phyloP scores from a whole-genome alignment of 257 asterid species.

The Coffea eugenioides region DNA sequence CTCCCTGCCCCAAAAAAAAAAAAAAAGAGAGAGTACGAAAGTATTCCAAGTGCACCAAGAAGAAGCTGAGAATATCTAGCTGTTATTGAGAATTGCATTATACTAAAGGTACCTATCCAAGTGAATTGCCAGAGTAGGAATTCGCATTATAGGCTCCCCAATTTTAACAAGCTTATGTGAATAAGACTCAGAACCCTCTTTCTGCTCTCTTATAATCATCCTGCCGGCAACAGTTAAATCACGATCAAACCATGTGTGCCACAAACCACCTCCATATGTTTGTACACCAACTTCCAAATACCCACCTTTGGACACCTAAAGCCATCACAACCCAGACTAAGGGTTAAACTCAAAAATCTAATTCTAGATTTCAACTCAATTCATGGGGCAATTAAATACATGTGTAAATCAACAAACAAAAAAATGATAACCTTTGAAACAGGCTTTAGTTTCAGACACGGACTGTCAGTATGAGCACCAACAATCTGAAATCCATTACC shows the following conservation, averaged over 20 bases:
- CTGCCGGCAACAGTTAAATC: slow-evolving; percentile 92
- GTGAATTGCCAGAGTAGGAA: slow-evolving; percentile 95
- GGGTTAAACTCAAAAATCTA: not conserved
- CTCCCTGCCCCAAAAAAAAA: slow-evolving; percentile 41
- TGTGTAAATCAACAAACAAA: slow-evolving; percentile 1
- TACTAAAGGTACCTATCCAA: slow-evolving; percentile 64
- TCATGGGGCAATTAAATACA: not conserved
- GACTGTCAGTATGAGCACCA: slow-evolving; percentile 99
- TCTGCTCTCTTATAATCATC: slow-evolving; percentile 56
- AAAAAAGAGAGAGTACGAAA: not conserved
- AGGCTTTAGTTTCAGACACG: slow-evolving; percentile 83
- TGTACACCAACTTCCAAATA: slow-evolving; percentile 93
- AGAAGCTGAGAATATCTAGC: not conserved
- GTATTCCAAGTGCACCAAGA: not conserved
- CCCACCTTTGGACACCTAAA: slow-evolving; percentile 86
- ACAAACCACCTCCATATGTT: slow-evolving; percentile 91
- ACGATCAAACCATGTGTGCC: slow-evolving; percentile 99
- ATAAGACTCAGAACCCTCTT: slow-evolving; percentile 60
- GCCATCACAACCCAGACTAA: not conserved
- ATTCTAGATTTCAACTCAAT: no score
- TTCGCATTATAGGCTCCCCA: slow-evolving; percentile 89
- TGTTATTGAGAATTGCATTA: not conserved
- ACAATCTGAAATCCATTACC: slow-evolving; percentile 81
- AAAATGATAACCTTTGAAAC: slow-evolving; percentile 58
- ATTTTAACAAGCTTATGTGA: slow-evolving; percentile 70